A percentile compares a stretch with the other conserved stretches of the same genome.
Evolutionary conservation across 768 basidiomycete genomes (phyloP).

Genomic region (Lactarius quietus): DNA sequence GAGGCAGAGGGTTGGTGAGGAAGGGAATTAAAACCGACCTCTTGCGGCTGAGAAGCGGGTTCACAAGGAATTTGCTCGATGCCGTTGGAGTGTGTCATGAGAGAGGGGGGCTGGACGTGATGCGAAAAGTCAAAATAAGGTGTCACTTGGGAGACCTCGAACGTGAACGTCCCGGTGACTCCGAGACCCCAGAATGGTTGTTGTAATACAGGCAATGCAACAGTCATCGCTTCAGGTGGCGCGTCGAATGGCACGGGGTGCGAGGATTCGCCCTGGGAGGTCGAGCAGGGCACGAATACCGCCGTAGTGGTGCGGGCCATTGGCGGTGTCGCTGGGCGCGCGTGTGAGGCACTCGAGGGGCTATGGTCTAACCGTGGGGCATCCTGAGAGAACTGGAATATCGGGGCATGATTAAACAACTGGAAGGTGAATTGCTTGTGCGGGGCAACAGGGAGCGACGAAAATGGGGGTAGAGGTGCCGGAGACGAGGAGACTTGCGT

Average conservation of each 20-base stretch:
- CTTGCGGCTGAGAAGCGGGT: no score
- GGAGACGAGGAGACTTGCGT: no score
- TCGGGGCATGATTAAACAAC: neutral
- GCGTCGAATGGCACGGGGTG: neutral
- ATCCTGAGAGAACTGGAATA: neutral
- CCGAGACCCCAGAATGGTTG: neutral
- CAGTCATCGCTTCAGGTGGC: neutral
- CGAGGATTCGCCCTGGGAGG: neutral
- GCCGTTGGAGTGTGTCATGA: neutral
- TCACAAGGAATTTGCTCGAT: neutral
- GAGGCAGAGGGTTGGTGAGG: neutral
- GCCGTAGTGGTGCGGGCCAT: no score
- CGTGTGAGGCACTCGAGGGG: neutral
- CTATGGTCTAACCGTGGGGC: no score
- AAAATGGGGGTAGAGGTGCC: neutral
- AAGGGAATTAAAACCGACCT: neutral
- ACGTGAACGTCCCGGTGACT: neutral
- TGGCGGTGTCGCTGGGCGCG: no score
- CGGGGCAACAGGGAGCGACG: neutral
- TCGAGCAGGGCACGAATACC: neutral
- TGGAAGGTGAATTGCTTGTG: neutral
- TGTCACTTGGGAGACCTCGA: neutral
- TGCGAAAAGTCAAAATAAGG: slow-evolving; percentile 7
- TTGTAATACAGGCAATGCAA: neutral
- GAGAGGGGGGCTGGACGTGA: neutral